Base-by-base conservation (phyloP, 345 rosid species). In the Eucalyptus melliodora region DNA sequence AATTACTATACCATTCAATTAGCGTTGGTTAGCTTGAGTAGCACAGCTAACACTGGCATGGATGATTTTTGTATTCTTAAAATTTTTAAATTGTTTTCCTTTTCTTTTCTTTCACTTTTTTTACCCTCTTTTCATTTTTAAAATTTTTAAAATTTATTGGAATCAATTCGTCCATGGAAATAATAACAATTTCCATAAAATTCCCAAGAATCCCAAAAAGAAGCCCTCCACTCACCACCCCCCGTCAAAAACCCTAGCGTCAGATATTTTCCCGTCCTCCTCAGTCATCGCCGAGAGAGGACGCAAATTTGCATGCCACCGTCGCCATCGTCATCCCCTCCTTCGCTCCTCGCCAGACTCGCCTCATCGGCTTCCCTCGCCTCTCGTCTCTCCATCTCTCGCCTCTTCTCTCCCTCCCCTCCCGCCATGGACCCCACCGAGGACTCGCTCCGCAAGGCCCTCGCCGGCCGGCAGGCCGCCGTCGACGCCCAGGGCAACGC, bases 401-500 rank as follows among this genome's bases (percentile, higher is more conserved):
- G 34, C 90, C 90, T 83, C 87, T 88, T 50, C 53, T 47, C 55
- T 3, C 0, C 87, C 88, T 49, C 44, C 40, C n/a, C 55, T 6
- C 50, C 30, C 81, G 16, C 69, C 34, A 77, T 77, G 83, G 47
- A 44, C 87, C 88, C 47, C 69, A 9, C 94, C 88, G 97, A 97
- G 90, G 95, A 94, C 69, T 93, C 96, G 13, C 96, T 97, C 88
- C 97, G 98, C 89, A 91, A 88, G 81, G 89, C 94, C 9, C 91
- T 97, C 3, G 90, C 95, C 31, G 95, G 94, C 83, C 95, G 93
- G 94, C 97, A 92, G 81, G 91, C 97, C 23, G 93, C 97, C 56
- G 93, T 96, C 80, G 99, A 96, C 34, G 90, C 95, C 67, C 97
- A 95, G 12, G 99, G 98, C 37, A 94, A 93, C 91, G 93, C 95